Percentiles rank a stretch among this genome's conserved stretches.
Evolutionary conservation across 345 rosid species (phyloP).

Genomic region (Euphorbia peplus): DNA sequence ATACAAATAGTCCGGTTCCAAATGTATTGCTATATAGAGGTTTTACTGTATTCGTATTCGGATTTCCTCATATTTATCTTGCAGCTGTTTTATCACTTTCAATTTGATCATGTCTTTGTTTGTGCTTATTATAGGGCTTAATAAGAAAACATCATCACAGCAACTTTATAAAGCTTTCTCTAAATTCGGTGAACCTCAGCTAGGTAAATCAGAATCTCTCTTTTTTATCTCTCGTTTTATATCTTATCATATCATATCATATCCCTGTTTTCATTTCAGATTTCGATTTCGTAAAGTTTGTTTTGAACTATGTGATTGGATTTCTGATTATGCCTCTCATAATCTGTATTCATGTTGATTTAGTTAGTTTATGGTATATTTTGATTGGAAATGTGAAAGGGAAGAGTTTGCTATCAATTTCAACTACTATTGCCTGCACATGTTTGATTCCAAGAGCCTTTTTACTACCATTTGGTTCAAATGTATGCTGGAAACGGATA

Average conservation of each 20-base stretch:
- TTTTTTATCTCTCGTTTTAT: background rate
- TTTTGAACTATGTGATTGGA: background rate
- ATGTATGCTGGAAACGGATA: too few species aligned
- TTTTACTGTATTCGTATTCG: too few species aligned
- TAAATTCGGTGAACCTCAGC: background rate
- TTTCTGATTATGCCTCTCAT: background rate
- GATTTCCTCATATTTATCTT: too few species aligned
- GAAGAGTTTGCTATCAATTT: background rate
- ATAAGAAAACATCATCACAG: background rate
- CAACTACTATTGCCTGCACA: background rate
- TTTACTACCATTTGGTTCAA: background rate
- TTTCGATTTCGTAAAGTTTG: background rate
- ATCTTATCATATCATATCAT: too few species aligned
- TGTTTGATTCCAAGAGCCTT: background rate
- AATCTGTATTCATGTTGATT: too few species aligned
- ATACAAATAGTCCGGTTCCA: too few species aligned
- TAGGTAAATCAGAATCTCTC: background rate
- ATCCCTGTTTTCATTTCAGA: too few species aligned
- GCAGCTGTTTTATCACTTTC: too few species aligned
- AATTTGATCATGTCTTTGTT: too few species aligned
- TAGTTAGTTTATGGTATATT: background rate
- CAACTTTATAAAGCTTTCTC: background rate
- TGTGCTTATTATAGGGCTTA: background rate
- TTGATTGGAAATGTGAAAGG: background rate
- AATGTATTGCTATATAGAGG: too few species aligned